phyloP scores from a whole-genome alignment of 371 early-diverging fungal species.

The Mortierella sp. region DNA sequence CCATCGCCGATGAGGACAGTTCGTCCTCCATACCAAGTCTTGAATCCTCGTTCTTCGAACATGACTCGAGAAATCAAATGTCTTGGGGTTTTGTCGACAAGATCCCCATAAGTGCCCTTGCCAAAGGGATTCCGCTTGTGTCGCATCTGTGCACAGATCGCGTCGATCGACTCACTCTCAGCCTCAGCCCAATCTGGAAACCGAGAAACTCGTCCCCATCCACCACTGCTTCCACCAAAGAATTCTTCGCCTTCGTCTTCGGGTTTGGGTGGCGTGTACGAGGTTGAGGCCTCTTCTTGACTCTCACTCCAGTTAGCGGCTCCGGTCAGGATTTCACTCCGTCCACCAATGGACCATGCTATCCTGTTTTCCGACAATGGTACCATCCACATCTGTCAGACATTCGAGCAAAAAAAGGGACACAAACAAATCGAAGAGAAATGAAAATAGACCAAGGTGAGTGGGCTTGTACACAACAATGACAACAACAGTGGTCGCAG shows the following conservation, averaged over 20 bases:
- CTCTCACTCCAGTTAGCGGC: slow-evolving; percentile 39
- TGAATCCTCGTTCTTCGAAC: slow-evolving; percentile 49
- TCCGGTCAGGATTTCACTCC: slow-evolving; percentile 27
- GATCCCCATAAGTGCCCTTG: slow-evolving; percentile 42
- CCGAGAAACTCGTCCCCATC: slow-evolving; percentile 1
- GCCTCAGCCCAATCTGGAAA: slow-evolving; percentile 47
- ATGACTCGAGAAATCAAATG: slow-evolving; percentile 46
- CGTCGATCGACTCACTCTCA: slow-evolving; percentile 42
- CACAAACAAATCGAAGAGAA: neutral
- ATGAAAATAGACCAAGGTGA: too few relatives aligned
- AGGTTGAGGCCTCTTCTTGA: slow-evolving; percentile 37
- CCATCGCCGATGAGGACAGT: slow-evolving; percentile 53
- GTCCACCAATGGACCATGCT: slow-evolving; percentile 47
- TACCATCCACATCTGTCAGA: slow-evolving; percentile 51
- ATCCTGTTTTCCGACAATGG: slow-evolving; percentile 44
- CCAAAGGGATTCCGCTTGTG: slow-evolving; percentile 41
- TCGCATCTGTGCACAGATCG: slow-evolving; percentile 45
- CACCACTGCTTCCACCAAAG: too few relatives aligned
- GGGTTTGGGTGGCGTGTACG: slow-evolving; percentile 9
- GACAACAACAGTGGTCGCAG: too few relatives aligned
- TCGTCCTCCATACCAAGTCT: slow-evolving; percentile 48
- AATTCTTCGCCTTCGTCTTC: too few relatives aligned
- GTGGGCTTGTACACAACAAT: neutral
- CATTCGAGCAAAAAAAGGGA: neutral
- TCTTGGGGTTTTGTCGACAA: slow-evolving; percentile 37